These are phyloP conservation scores for Ambrosiella cleistominuta DNA, from an alignment of 2,329 filamentous ascomycete genomes.

Conservation along the genomic window DNA sequence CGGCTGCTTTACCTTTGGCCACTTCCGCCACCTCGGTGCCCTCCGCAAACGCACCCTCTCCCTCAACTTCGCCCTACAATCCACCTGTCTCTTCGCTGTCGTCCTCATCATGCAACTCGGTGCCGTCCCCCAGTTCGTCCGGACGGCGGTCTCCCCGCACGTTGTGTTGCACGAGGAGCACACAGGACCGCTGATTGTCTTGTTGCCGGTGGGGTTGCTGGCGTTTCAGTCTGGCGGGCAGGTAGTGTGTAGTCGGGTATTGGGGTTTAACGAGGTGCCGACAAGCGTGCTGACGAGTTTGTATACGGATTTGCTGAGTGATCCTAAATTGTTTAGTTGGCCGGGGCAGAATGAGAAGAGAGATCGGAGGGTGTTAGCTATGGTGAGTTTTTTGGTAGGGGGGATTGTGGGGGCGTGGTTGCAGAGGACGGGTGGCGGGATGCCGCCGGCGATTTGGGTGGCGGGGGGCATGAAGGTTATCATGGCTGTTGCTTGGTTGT, in stretches of 20 bases:
- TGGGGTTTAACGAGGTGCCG: conserved; percentile 36
- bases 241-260: conserved; percentile 30
- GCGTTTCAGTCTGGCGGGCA: conserved; percentile 37
- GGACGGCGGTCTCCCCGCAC: conserved; percentile 8
- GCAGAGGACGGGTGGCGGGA: conserved; percentile 24
- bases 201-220: conserved; percentile 29
- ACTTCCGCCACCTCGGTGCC: conserved; percentile 20
- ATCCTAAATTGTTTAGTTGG: conserved; percentile 28
- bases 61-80: conserved; percentile 34
- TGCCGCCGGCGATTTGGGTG: conserved; percentile 28
- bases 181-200: conserved; percentile 22
- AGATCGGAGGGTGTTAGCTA: conserved; percentile 28
- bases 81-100: conserved; percentile 31
- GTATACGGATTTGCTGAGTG: conserved; percentile 35
- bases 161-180: conserved; percentile 14
- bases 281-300: conserved; percentile 37
- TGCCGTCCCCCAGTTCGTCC: conserved; percentile 24
- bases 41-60: conserved; percentile 26
- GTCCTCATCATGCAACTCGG: conserved; percentile 32
- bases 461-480: conserved; percentile 27
- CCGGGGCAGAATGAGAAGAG: conserved; percentile 29
- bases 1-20: conserved; percentile 32
- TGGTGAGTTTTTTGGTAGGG: conserved; percentile 28
- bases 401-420: conserved; percentile 33
- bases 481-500: conserved; percentile 22